Base-by-base conservation (phyloP, 1,284 basidiomycete genomes). In the Violaceomyces palustris region DNA sequence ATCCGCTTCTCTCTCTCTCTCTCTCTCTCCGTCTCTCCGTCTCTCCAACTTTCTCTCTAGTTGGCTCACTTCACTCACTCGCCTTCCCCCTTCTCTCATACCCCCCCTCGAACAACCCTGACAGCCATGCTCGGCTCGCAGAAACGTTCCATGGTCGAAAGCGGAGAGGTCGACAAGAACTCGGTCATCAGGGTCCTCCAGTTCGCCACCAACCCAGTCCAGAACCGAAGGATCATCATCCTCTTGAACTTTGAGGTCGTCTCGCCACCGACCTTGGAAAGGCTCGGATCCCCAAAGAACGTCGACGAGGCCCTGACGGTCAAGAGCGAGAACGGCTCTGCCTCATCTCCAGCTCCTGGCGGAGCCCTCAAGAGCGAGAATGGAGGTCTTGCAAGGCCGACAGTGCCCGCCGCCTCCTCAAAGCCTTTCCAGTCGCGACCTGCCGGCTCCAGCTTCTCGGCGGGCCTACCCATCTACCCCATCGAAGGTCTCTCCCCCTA, bases 401-500 rank as follows among this genome's bases (percentile, higher is more conserved):
- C 29, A 14, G 29, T 12, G 29, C 29, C 29, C 29, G 29, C 29
- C 29, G 18, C 29, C 6, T 6, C 6, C 6, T 30, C n/a, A n/a
- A n/a, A n/a, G n/a, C n/a, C n/a, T n/a, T n/a, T n/a, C n/a, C n/a
- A n/a, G n/a, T n/a, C n/a, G 27, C 52, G 51, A 14, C 49, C 52
- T 10, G 63, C 57, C 18, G 54, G 58, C 19, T 48, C 52, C 42
- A 66, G 62, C 46, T 38, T 63, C 15, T 51, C 55, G 43, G 53
- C 58, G 14, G 65, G 66, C 22, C 58, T 65, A 50, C 66, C 79
- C 58, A 79, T 83, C 47, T 87, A 82, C 74, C 92, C 92, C 3
- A 98, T 98, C 64, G 92, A 96, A 69, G 87, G 86, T 5, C 81
- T 98, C 37, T 93, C 87, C 64, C 94, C 93, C 6, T 98, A 97